Evolutionary conservation across 2,329 filamentous ascomycete species (phyloP), one percentile per base, ranked within the genome.

Genomic region (Hirsutella rhossiliensis): DNA sequence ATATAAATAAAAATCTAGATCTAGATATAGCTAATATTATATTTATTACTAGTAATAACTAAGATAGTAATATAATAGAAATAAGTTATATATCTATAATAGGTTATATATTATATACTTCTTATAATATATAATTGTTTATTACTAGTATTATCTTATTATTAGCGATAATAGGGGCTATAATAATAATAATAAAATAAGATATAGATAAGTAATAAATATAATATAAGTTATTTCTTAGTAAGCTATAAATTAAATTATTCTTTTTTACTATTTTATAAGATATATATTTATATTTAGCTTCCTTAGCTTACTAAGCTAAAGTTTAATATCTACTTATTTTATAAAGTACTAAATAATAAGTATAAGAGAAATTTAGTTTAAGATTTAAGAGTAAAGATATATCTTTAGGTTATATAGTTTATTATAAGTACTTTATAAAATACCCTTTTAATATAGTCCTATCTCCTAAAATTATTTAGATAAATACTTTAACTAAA

Each of bases 61-160:
- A 23, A 39, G 38, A 39, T 29, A n/a, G 38, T 39, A 39, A 39
- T 39, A 23, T 39, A 15, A 23, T 20, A 39, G 38, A 39, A 39
- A 39, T 23, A 27, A 39, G 23, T 27, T 20, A 39, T 39, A 39
- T 39, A 17, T 39, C 38, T 39, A 17, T 23, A 39, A 39, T 39
- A 27, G 38, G 38, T 28, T 28, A 39, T 39, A 27, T 39, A 39
- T 39, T 39, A 23, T 39, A 39, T 39, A 39, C 38, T 39, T 28
- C 38, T 28, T 28, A 39, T 39, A 39, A 39, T 13, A 39, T 39
- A 39, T 39, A 23, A 29, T 39, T 39, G n/a, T 39, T 39, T 39
- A 39, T 39, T n/a, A 20, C 38, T 28, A 39, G 38, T 39, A 28
- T 39, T 11, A 39, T 39, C 20, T 39, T 39, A 39, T 27, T 39